phyloP scores from a whole-genome alignment of 768 basidiomycete genomes.

The Tephrocybe sp. region DNA sequence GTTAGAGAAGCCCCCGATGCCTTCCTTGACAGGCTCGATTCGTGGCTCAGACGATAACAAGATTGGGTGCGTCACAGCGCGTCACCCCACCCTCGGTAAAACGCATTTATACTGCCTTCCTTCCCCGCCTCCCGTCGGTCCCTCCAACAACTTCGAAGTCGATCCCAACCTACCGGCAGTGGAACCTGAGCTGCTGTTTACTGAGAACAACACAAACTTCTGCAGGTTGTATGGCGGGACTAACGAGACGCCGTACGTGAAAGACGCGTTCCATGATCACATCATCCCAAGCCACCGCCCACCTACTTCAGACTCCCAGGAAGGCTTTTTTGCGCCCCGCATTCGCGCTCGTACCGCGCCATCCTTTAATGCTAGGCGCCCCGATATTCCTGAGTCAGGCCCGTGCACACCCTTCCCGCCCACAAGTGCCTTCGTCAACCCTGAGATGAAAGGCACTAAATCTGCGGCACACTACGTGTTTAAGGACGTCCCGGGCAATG shows the following conservation, averaged over 20 bases:
- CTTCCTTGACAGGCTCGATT: slow-evolving; percentile 55
- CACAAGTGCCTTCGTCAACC: slow-evolving; percentile 72
- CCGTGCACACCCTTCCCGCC: slow-evolving; percentile 61
- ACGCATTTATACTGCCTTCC: slow-evolving; percentile 87
- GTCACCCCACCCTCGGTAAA: slow-evolving; percentile 73
- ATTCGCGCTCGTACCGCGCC: slow-evolving; percentile 53
- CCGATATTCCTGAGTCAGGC: slow-evolving; percentile 48
- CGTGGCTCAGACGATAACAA: slow-evolving; percentile 41
- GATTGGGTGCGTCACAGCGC: slow-evolving; percentile 63
- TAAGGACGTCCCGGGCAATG: slow-evolving; percentile 80
- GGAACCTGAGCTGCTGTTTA: slow-evolving; percentile 87
- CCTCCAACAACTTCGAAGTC: slow-evolving; percentile 59
- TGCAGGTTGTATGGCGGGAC: slow-evolving; percentile 85
- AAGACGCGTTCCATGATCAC: slow-evolving; percentile 98
- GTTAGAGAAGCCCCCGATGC: slow-evolving; percentile 62
- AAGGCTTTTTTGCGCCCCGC: slow-evolving; percentile 45
- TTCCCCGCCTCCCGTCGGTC: slow-evolving; percentile 87
- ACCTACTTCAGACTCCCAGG: slow-evolving; percentile 41
- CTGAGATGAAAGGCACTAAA: slow-evolving; percentile 87
- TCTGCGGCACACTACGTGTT: slow-evolving; percentile 91
- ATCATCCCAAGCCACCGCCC: slow-evolving; percentile 88
- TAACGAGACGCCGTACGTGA: slow-evolving; percentile 82
- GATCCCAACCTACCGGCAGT: slow-evolving; percentile 69
- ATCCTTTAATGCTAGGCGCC: slow-evolving; percentile 35
- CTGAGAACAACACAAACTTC: slow-evolving; percentile 98